Percentiles rank a stretch among this genome's conserved stretches.
Conservation (phyloP, 139 green algal genomes). For the Marvania coccoides region DNA sequence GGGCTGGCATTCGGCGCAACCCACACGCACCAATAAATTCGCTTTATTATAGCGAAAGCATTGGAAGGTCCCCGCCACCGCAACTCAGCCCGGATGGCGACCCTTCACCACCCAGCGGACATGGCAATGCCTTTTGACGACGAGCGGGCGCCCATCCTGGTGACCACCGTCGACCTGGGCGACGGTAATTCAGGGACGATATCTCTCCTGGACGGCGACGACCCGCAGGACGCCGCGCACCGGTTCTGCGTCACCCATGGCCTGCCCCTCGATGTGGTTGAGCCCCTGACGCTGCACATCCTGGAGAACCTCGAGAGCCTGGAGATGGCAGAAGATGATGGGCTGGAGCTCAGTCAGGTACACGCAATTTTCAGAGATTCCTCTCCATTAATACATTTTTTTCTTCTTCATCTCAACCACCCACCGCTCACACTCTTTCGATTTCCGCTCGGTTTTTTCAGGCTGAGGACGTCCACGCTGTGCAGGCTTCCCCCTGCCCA, state of each 20-base stretch:
- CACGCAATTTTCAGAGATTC: not conserved
- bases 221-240: slow-evolving; percentile 41
- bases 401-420: not conserved
- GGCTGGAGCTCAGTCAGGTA: not conserved
- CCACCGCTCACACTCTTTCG: not conserved
- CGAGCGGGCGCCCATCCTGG: slow-evolving; percentile 32
- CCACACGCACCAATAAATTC: no score
- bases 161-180: slow-evolving; percentile 81
- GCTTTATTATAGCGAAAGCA: no score
- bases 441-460: not conserved
- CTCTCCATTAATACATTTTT: not conserved
- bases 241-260: slow-evolving; percentile 56
- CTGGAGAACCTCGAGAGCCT: slow-evolving; percentile 47
- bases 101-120: no score
- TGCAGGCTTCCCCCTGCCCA: not conserved
- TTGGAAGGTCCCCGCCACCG: no score
- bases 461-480: not conserved
- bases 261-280: slow-evolving; percentile 49
- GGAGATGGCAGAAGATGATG: not conserved
- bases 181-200: slow-evolving; percentile 52
- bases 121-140: no score
- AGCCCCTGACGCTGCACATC: slow-evolving; percentile 58
- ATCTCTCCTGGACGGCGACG: slow-evolving; percentile 52
- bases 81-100: no score
- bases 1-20: no score